Base-by-base conservation (phyloP, 768 basidiomycete genomes). In the Rhodotorula kratochvilovae region DNA sequence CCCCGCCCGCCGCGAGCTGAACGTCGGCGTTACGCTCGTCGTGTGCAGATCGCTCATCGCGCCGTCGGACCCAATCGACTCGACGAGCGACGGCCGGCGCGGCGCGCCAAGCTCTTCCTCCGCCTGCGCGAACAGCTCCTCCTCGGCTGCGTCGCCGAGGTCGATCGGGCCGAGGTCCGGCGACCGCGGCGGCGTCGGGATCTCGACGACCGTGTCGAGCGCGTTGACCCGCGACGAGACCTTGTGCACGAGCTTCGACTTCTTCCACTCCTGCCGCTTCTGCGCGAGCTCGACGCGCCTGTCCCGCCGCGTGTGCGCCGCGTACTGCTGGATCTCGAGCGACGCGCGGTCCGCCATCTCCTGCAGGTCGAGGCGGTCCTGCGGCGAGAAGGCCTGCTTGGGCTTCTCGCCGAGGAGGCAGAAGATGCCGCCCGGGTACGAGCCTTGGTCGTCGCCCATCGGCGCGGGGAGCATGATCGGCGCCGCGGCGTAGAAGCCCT, bases 401-500 rank as follows among this genome's bases (percentile, higher is more conserved):
- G 73, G 60, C 19, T 45, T 53, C 53, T 62, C 51, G 64, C 70
- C 73, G 60, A 74, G 63, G 10, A 74, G 45, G 64, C 73, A 71
- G 56, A 71, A 68, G 17, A 74, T 64, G 46, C 72, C 72, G 13
- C 46, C 63, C 17, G 69, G 54, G 46, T 65, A 61, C 19, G 23
- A 16, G 0, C 54, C 58, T 17, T n/a, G 51, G 17, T 66, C 65
- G 50, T 74, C 73, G 53, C 70, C 73, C 33, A 74, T 43, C 3
- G 73, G 63, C 0, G 69, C 70, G 19, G 70, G 73, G 0, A 68
- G 50, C 46, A 63, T 61, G 63, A 74, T 68, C 4, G 73, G 73
- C 4, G 68, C 66, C 0, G 73, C 69, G 27, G 73, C 73, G 67
- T 74, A 74, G 57, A 74, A 74, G 19, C 73, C 73, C 1, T 31